phyloP scores from a whole-genome alignment of 768 basidiomycete species.

The Panellus pusillus region DNA sequence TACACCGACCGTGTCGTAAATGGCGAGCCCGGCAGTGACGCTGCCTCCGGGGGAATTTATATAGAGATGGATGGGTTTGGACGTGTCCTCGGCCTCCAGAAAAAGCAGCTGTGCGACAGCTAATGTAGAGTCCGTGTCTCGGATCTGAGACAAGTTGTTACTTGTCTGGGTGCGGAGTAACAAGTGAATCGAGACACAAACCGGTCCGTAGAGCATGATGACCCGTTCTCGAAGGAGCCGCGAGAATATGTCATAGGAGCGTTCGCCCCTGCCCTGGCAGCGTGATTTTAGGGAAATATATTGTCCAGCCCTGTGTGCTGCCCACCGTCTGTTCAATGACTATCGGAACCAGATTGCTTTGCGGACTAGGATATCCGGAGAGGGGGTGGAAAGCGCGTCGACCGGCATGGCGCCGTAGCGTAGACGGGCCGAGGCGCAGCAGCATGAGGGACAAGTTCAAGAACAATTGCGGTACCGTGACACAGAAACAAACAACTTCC shows the following conservation, averaged over 20 bases:
- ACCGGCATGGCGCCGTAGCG: constrained; percentile 8
- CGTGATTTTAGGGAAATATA: background rate
- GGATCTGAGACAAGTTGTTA: constrained; percentile 56
- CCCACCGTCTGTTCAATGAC: constrained; percentile 90
- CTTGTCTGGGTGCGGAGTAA: constrained; percentile 6
- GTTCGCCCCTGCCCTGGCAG: constrained; percentile 74
- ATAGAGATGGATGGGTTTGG: constrained; percentile 93
- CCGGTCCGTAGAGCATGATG: constrained; percentile 93
- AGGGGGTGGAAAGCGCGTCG: constrained; percentile 57
- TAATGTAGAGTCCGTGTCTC: constrained; percentile 85
- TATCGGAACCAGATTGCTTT: constrained; percentile 77
- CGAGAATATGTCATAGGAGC: constrained; percentile 96
- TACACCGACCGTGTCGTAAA: constrained; percentile 88
- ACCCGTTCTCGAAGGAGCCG: constrained; percentile 90
- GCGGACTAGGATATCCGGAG: constrained; percentile 39
- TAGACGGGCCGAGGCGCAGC: constrained; percentile 16
- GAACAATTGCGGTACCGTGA: constrained; percentile 31
- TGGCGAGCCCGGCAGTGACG: constrained; percentile 93
- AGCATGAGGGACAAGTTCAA: constrained; percentile 19
- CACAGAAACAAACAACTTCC: constrained; percentile 31
- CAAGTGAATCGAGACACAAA: constrained; percentile 29
- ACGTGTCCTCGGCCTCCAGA: constrained; percentile 92
- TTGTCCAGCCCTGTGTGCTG: background rate
- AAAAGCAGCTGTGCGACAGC: constrained; percentile 92
- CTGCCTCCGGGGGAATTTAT: constrained; percentile 97